These are phyloP conservation scores for Castanospermum australe DNA, from an alignment of 306 rosid species.

Conservation along the genomic window DNA sequence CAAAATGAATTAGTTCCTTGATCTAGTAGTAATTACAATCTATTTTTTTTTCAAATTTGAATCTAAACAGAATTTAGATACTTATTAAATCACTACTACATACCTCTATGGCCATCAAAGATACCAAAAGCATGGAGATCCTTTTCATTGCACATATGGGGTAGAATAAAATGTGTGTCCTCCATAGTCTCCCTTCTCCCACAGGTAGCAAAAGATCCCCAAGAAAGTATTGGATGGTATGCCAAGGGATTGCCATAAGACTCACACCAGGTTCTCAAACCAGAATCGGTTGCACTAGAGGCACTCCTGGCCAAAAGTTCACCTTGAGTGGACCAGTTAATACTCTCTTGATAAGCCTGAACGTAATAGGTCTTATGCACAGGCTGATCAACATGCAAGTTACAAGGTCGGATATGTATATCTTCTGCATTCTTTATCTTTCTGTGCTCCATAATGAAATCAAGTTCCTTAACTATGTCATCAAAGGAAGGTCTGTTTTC, in stretches of 20 bases:
- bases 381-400: slow-evolving; percentile 34
- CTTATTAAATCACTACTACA: slow-evolving; percentile 10
- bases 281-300: slow-evolving; percentile 41
- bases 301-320: slow-evolving; percentile 45
- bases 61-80: not conserved
- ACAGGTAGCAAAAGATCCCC: slow-evolving; percentile 92
- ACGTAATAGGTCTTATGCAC: slow-evolving; percentile 28
- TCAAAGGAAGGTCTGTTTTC: slow-evolving; percentile 69
- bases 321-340: slow-evolving; percentile 78
- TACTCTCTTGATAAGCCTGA: slow-evolving; percentile 52
- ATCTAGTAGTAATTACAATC: not conserved
- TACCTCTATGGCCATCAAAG: slow-evolving; percentile 96
- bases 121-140: slow-evolving; percentile 78
- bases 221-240: slow-evolving; percentile 68
- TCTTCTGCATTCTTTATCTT: slow-evolving; percentile 43
- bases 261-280: slow-evolving; percentile 41
- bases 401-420: slow-evolving; percentile 24
- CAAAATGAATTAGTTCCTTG: not conserved
- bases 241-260: slow-evolving; percentile 39
- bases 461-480: slow-evolving; percentile 68
- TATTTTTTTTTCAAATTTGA: not conserved
- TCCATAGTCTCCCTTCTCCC: slow-evolving; percentile 97
- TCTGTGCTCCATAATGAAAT: slow-evolving; percentile 48
- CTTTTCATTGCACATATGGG: slow-evolving; percentile 53
- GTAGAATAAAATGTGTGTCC: slow-evolving; percentile 85